Conservation (phyloP, 2,329 filamentous ascomycete species). For the Pseudogymnoascus sp. region DNA sequence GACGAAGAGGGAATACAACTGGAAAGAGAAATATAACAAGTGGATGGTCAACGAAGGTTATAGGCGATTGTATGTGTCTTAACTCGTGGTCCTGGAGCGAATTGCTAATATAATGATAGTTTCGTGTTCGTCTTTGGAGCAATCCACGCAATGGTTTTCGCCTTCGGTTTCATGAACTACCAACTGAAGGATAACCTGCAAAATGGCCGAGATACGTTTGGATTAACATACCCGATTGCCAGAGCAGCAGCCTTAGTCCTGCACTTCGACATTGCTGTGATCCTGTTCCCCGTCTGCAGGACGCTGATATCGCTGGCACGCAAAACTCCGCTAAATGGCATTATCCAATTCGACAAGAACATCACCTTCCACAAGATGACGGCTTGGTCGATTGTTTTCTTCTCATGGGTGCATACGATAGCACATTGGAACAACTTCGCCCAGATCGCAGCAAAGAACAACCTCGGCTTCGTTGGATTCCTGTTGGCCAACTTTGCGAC, state of each 20-base stretch:
- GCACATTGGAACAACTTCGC: slow-evolving; percentile 85
- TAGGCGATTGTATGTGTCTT: slow-evolving; percentile 59
- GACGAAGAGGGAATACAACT: slow-evolving; percentile 58
- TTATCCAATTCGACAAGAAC: slow-evolving; percentile 85
- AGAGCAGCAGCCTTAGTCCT: slow-evolving; percentile 68
- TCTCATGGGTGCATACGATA: slow-evolving; percentile 78
- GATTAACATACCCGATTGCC: slow-evolving; percentile 69
- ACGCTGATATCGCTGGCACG: slow-evolving; percentile 75
- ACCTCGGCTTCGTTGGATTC: slow-evolving; percentile 71
- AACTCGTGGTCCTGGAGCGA: slow-evolving; percentile 8
- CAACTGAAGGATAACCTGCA: slow-evolving; percentile 68
- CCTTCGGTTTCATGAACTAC: slow-evolving; percentile 75
- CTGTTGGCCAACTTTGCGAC: slow-evolving; percentile 70
- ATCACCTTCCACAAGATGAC: slow-evolving; percentile 82
- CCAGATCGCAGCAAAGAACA: slow-evolving; percentile 65
- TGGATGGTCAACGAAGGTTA: slow-evolving; percentile 92
- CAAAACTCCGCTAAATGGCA: slow-evolving; percentile 75
- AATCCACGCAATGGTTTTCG: slow-evolving; percentile 68
- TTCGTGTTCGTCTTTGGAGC: slow-evolving; percentile 71
- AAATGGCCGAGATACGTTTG: slow-evolving; percentile 59
- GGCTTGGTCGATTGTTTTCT: slow-evolving; percentile 84
- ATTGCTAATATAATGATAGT: slow-evolving; percentile 37
- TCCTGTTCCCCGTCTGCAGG: slow-evolving; percentile 75
- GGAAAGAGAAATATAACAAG: slow-evolving; percentile 67
- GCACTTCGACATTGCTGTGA: slow-evolving; percentile 73